Base-by-base conservation (phyloP, 306 rosid genomes). In the Lathyrus oleraceus region DNA sequence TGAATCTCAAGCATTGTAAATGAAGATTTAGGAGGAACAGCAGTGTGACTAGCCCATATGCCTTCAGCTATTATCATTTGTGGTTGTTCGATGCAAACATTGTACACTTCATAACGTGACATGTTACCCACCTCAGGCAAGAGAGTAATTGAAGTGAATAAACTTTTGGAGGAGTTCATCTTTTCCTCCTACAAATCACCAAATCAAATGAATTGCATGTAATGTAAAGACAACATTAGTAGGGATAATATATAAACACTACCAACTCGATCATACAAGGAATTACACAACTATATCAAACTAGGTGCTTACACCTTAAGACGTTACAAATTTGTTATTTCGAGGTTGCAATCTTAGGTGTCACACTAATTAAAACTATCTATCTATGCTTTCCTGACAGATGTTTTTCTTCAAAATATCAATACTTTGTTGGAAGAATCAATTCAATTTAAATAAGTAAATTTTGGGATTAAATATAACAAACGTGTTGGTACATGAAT, bases 1-100 rank as follows among this genome's bases (percentile, higher is more conserved):
- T 82, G 88, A 0, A 81, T 2, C 80, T 89, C 76, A 14, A 89
- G 38, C 19, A 74, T 59, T 10, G 87, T 78, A n/a, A 39, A 69
- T 52, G 81, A 2, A 40, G 71, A 69, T 13, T 61, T 20, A 19
- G 27, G 16, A 51, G 71, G 71, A 2, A 19, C 13, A 8, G 8
- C 6, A 7, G 14, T 10, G 8, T 28, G 19, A 7, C 1, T n/a
- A 40, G 36, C 16, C 76, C 76, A 76, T 17, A 76, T 40, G 2
- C 76, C 81, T 9, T 62, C 60, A 14, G 81, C 42, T 12, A 44
- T 0, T 8, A 69, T 5, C 49, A 25, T 61, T 47, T 39, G 43
- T 61, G 81, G 76, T 1, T 10, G 51, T 27, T 69, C 3, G 0
- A 51, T 0, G 35, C 81, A 76, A 0, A 76, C 71, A 2, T 76